Evolutionary conservation across 202 grass and related monocot genomes (phyloP), one percentile per base, ranked within the genome.

Genomic region (Carex sylvatica): DNA sequence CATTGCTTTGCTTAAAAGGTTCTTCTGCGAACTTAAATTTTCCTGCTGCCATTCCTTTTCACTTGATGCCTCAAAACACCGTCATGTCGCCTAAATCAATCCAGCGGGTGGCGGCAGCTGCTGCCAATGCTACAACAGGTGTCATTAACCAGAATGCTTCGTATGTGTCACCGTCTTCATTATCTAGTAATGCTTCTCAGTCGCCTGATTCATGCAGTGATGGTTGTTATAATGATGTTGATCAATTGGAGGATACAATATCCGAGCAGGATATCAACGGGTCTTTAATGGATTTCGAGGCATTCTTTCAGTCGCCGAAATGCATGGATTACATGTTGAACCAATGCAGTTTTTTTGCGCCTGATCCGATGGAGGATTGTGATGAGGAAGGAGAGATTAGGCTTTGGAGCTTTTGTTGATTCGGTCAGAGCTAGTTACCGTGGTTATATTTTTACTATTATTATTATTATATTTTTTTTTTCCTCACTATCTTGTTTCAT

Each of bases 301-400:
- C 90, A 31, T 94, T 94, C 85, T 94, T 97, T 91, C 94, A 87
- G 88, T 97, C 94, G 63, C 90, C 94, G 62, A 97, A 91, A 91
- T 97, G 92, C 90, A 92, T 94, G 90, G 94, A 94, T 61, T 92
- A 92, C 84, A 94, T 92, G 89, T 86, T 97, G 85, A 91, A 88
- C 84, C 83, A 90, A 5, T 89, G 87, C 85, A 88, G 74, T 74
- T 97, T 97, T 84, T 97, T 97, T 53, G 63, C 86, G 18, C 90
- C 87, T 80, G 58, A 62, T 58, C 92, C 87, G 49, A 65, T 84
- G 83, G 67, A 86, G n/a, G 81, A 18, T 30, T 72, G 79, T 23
- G 85, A 86, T 7, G 95, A 98, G 65, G 92, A 88, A 67, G 90
- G 85, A 33, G 90, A 95, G 84, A 93, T 95, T 79, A 80, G 55